A percentile compares a stretch with the other conserved stretches of the same genome.
phyloP scores from a whole-genome alignment of 352 stramenopile species.

The Lagenidium giganteum region DNA sequence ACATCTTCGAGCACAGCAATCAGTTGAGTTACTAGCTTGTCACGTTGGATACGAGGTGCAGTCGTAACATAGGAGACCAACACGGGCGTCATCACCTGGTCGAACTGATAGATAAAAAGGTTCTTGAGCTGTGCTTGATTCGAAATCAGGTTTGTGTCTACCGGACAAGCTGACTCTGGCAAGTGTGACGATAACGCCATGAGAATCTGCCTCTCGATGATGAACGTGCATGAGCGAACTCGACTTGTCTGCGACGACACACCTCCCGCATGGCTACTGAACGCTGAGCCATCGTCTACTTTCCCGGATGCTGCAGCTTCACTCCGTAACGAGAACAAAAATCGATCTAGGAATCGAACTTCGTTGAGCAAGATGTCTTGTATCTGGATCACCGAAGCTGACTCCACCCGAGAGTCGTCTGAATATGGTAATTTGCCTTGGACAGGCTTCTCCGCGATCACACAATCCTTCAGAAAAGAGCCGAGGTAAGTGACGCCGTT shows the following conservation, averaged over 20 bases:
- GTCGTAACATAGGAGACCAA: slow-evolving; percentile 6
- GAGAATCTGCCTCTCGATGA: slow-evolving; percentile 15
- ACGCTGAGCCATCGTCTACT: neutral
- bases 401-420: neutral
- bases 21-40: slow-evolving; percentile 46
- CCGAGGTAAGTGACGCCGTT: slow-evolving; percentile 11
- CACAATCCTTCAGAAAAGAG: slow-evolving; percentile 15
- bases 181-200: neutral
- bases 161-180: neutral
- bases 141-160: slow-evolving; percentile 35
- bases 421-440: neutral
- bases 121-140: slow-evolving; percentile 44
- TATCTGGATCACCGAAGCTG: slow-evolving; percentile 6
- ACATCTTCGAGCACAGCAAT: slow-evolving; percentile 62
- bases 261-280: neutral
- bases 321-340: slow-evolving; percentile 33
- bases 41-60: slow-evolving; percentile 18
- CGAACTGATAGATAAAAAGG: slow-evolving; percentile 28
- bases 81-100: slow-evolving; percentile 21
- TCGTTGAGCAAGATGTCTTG: slow-evolving; percentile 16
- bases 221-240: slow-evolving; percentile 21
- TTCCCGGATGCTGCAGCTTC: neutral
- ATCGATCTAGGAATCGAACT: slow-evolving; percentile 43
- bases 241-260: slow-evolving; percentile 9
- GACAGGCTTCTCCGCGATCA: neutral